Percentiles rank a stretch among this genome's conserved stretches.
Evolutionary conservation across 495 filamentous ascomycete genomes (phyloP).

Genomic region (Pseudotulostoma volvatum): DNA sequence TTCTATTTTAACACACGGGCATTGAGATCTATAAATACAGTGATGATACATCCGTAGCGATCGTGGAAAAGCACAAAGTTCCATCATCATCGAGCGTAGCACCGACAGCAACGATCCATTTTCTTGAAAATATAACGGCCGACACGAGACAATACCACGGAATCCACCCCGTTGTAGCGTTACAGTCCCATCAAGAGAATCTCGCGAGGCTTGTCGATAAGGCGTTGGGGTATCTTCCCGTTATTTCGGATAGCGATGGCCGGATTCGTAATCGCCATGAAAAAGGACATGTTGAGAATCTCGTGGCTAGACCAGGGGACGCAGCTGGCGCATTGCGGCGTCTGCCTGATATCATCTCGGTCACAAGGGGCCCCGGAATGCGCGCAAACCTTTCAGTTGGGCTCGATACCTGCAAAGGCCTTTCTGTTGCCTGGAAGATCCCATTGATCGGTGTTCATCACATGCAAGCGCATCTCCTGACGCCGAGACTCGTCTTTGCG

Average conservation of each 20-base stretch:
- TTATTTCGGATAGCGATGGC: conserved; percentile 6
- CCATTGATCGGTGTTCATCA: conserved; percentile 80
- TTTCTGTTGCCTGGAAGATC: conserved; percentile 66
- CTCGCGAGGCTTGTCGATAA: conserved; percentile 49
- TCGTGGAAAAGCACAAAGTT: conserved; percentile 44
- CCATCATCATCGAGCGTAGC: background rate
- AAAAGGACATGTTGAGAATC: conserved; percentile 7
- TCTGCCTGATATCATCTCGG: conserved; percentile 66
- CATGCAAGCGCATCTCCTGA: conserved; percentile 93
- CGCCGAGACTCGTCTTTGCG: conserved; percentile 60
- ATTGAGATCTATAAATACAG: conserved; percentile 21
- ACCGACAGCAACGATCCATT: conserved; percentile 42
- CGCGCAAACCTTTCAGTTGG: conserved; percentile 53
- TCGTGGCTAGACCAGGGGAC: too few relatives aligned
- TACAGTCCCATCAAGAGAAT: conserved; percentile 53
- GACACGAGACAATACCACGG: conserved; percentile 55
- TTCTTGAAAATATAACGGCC: conserved; percentile 68
- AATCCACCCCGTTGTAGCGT: conserved; percentile 59
- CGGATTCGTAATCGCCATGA: background rate
- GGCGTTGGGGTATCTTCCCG: conserved; percentile 41
- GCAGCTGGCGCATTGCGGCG: conserved; percentile 19
- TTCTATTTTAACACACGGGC: background rate
- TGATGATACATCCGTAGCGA: conserved; percentile 86
- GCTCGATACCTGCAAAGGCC: conserved; percentile 71
- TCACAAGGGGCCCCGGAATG: conserved; percentile 87